These are phyloP conservation scores for Phytophthora fragariaefolia DNA, from an alignment of 352 stramenopile genomes.

Conservation along the genomic window DNA sequence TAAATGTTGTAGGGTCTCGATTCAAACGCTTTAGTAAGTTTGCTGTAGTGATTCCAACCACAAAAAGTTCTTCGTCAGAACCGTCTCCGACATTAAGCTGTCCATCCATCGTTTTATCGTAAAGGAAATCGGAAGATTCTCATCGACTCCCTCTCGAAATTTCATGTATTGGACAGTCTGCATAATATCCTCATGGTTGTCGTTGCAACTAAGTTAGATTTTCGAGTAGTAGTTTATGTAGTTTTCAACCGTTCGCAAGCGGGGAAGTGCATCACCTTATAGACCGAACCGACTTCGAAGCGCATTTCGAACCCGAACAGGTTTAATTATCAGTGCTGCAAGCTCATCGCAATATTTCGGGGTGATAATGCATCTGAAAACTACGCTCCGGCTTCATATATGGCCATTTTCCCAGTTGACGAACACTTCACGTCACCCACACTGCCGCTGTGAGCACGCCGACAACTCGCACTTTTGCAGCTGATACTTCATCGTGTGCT, in stretches of 20 bases:
- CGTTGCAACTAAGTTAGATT: not conserved
- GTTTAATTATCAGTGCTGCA: not conserved
- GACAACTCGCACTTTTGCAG: no score
- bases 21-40: no score
- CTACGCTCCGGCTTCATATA: not conserved
- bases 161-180: not conserved
- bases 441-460: no score
- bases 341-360: not conserved
- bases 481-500: no score
- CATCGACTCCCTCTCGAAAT: not conserved
- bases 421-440: no score
- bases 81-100: no score
- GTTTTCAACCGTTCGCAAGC: not conserved
- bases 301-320: not conserved
- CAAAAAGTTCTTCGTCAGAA: no score
- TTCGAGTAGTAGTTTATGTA: not conserved
- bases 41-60: no score
- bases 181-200: not conserved
- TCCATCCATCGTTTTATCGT: no score
- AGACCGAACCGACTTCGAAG: not conserved
- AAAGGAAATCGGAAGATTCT: not conserved
- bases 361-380: not conserved
- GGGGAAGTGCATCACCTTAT: not conserved
- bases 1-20: no score
- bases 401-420: no score